Percentiles rank a stretch among this genome's conserved stretches.
Evolutionary conservation across 495 filamentous ascomycete genomes (phyloP).

Genomic region (Podospora conica): DNA sequence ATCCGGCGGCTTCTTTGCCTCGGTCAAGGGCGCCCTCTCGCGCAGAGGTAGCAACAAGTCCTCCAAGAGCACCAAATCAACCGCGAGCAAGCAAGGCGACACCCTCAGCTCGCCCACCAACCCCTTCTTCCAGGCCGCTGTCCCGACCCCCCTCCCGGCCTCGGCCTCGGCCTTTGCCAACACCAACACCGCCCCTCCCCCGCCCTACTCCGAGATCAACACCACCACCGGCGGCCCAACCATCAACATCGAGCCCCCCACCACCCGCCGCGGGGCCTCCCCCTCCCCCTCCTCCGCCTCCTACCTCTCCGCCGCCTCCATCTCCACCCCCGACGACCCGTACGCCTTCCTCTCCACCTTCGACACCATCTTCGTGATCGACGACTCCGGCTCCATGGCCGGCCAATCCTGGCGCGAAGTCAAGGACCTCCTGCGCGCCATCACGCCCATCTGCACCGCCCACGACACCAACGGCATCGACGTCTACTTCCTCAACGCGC

Average conservation of each 20-base stretch:
- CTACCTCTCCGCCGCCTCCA: slow-evolving; percentile 17
- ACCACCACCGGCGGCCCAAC: slow-evolving; percentile 10
- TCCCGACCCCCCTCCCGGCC: background rate
- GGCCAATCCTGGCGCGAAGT: slow-evolving; percentile 73
- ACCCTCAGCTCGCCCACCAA: background rate
- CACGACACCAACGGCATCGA: slow-evolving; percentile 91
- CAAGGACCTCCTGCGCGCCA: slow-evolving; percentile 60
- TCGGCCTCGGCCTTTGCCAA: slow-evolving; percentile 7
- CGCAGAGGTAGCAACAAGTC: slow-evolving; percentile 5
- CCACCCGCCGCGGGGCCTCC: slow-evolving; percentile 10
- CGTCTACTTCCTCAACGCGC: slow-evolving; percentile 79
- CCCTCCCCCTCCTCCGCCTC: slow-evolving; percentile 19
- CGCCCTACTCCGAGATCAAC: slow-evolving; percentile 16
- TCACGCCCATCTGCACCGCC: slow-evolving; percentile 77
- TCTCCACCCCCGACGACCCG: slow-evolving; percentile 49
- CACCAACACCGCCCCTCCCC: slow-evolving; percentile 12
- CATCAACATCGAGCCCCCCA: slow-evolving; percentile 11
- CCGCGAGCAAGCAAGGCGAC: background rate
- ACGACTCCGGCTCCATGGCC: slow-evolving; percentile 88
- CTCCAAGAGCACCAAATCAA: background rate
- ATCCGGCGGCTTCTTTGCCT: slow-evolving; percentile 17
- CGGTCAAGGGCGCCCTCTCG: slow-evolving; percentile 19
- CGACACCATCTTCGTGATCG: slow-evolving; percentile 90
- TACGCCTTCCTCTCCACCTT: slow-evolving; percentile 83
- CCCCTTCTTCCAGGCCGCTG: background rate